Conservation (phyloP, 2,329 filamentous ascomycete genomes). For the Colletotrichum graminicola region DNA sequence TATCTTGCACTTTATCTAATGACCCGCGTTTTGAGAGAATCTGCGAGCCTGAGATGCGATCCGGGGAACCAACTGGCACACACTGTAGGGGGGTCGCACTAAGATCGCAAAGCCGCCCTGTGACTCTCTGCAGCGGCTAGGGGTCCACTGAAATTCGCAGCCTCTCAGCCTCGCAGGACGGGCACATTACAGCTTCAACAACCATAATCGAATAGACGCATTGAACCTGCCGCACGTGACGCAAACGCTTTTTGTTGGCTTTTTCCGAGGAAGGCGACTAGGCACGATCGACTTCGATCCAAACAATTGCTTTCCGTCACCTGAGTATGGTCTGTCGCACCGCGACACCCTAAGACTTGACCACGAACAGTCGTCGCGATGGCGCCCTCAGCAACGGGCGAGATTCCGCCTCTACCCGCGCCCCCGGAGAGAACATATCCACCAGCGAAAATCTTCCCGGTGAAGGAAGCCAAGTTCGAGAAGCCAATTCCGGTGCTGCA, state of each 20-base stretch:
- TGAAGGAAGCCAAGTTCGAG: constrained; percentile 73
- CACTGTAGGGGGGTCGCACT: constrained; percentile 1
- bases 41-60: neutral
- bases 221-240: constrained; percentile 32
- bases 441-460: constrained; percentile 68
- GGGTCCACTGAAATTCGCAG: constrained; percentile 40
- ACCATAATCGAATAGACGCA: constrained; percentile 33
- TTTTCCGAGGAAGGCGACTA: constrained; percentile 1
- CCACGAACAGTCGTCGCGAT: constrained; percentile 51
- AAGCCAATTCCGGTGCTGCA: constrained; percentile 65
- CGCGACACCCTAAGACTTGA: constrained; percentile 43
- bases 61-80: neutral
- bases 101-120: constrained; percentile 12
- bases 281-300: neutral
- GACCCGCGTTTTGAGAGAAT: neutral
- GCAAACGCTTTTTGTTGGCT: neutral
- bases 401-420: constrained; percentile 53
- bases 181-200: constrained; percentile 30
- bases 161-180: constrained; percentile 52
- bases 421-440: constrained; percentile 62
- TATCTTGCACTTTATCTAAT: too few species aligned
- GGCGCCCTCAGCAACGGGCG: constrained; percentile 67
- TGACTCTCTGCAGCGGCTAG: neutral
- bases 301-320: constrained; percentile 9
- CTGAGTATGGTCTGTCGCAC: constrained; percentile 40